Evolutionary conservation across 352 stramenopile species (phyloP).

Genomic region (Phytophthora pini): DNA sequence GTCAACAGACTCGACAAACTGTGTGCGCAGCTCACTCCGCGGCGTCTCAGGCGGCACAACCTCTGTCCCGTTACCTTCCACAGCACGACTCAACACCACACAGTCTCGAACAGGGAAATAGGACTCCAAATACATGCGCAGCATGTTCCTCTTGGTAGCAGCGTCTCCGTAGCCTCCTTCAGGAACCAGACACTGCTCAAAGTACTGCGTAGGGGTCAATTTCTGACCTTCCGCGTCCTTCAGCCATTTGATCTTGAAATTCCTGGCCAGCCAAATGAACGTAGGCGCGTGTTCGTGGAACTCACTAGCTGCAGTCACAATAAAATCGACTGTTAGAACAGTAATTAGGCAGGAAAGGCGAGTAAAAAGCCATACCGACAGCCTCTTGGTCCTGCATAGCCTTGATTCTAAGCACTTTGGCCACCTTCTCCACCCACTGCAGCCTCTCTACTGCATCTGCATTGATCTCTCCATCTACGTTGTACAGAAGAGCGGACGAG

Average conservation of each 20-base stretch:
- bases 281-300: constrained; percentile 61
- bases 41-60: constrained; percentile 17
- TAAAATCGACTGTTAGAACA: constrained; percentile 14
- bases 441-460: constrained; percentile 48
- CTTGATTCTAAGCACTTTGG: constrained; percentile 52
- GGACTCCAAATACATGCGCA: constrained; percentile 66
- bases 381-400: constrained; percentile 63
- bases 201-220: constrained; percentile 56
- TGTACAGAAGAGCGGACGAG: constrained; percentile 66
- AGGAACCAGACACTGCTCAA: constrained; percentile 51
- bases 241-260: constrained; percentile 81
- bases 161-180: constrained; percentile 66
- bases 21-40: constrained; percentile 43
- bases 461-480: constrained; percentile 61
- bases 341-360: background rate
- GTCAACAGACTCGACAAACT: constrained; percentile 68
- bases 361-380: constrained; percentile 38
- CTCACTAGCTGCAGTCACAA: constrained; percentile 35
- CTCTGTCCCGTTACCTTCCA: constrained; percentile 43
- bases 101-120: constrained; percentile 54
- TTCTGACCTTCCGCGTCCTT: constrained; percentile 46
- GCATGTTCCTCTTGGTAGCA: constrained; percentile 53
- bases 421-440: constrained; percentile 53
- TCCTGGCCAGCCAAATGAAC: constrained; percentile 68
- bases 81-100: constrained; percentile 52